phyloP scores from a whole-genome alignment of 768 basidiomycete species.

The Auricularia sp. region DNA sequence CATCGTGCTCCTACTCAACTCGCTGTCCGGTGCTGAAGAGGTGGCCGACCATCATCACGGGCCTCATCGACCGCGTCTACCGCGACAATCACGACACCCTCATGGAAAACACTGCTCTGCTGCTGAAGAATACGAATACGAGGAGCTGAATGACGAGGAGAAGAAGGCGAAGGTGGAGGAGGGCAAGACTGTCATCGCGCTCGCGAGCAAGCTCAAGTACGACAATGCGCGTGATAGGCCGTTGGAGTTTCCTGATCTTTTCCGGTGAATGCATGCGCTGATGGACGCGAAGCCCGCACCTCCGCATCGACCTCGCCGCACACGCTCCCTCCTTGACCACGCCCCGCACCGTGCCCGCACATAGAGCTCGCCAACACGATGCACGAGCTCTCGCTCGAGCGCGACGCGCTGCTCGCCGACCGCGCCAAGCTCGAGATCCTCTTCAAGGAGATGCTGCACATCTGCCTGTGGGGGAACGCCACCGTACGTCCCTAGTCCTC shows the following conservation, averaged over 20 bases:
- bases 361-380: constrained; percentile 68
- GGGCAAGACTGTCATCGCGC: constrained; percentile 67
- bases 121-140: too few relatives aligned
- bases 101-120: constrained; percentile 2
- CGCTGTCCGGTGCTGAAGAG: constrained; percentile 48
- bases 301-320: too few relatives aligned
- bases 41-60: constrained; percentile 65
- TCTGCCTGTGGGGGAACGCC: constrained; percentile 63
- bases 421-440: constrained; percentile 48
- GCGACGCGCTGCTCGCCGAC: constrained; percentile 34
- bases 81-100: constrained; percentile 50
- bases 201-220: constrained; percentile 72
- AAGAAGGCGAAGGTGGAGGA: constrained; percentile 39
- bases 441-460: constrained; percentile 80
- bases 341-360: too few relatives aligned
- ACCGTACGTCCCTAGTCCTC: neutral
- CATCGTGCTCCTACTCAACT: neutral
- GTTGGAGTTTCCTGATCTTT: constrained; percentile 38
- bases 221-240: constrained; percentile 72
- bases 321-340: too few relatives aligned
- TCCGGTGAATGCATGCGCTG: too few relatives aligned
- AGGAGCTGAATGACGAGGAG: constrained; percentile 25
- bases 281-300: too few relatives aligned
- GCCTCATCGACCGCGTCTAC: constrained; percentile 66
- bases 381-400: constrained; percentile 49